Conservation (phyloP, 257 asterid genomes). For the Solanum stenotomum region DNA sequence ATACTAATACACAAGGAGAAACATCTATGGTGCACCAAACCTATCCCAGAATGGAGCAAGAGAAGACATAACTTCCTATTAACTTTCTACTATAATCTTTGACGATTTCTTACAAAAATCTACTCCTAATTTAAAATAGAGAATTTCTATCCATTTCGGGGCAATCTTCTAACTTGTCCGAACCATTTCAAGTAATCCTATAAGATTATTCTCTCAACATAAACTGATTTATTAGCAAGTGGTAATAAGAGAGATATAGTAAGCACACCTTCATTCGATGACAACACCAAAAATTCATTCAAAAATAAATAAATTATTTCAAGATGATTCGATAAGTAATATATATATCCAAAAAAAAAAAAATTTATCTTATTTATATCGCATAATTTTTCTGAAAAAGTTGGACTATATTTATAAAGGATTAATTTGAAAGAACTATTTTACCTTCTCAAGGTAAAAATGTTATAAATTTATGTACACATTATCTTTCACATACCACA, state of each 20-base stretch:
- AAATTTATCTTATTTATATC: background rate
- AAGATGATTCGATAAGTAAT: background rate
- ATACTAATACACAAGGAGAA: background rate
- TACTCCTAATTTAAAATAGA: background rate
- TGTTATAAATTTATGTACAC: no score
- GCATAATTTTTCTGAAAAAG: no score
- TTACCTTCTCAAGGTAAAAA: background rate
- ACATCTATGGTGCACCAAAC: background rate
- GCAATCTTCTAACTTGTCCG: background rate
- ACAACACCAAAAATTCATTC: background rate
- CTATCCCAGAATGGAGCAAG: background rate
- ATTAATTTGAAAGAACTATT: no score
- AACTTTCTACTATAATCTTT: background rate
- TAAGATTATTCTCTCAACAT: background rate
- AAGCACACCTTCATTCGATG: background rate
- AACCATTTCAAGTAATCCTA: background rate
- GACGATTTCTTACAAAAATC: background rate
- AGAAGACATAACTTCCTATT: background rate
- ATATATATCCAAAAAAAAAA: background rate
- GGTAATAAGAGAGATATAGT: background rate
- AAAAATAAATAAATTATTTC: background rate
- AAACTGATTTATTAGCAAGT: background rate
- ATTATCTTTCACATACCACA: fast-evolving
- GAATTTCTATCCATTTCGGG: background rate
- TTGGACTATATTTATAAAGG: background rate